Evolutionary conservation across 164 flowering plant species (phyloP).

Genomic region (Annona squamosa): DNA sequence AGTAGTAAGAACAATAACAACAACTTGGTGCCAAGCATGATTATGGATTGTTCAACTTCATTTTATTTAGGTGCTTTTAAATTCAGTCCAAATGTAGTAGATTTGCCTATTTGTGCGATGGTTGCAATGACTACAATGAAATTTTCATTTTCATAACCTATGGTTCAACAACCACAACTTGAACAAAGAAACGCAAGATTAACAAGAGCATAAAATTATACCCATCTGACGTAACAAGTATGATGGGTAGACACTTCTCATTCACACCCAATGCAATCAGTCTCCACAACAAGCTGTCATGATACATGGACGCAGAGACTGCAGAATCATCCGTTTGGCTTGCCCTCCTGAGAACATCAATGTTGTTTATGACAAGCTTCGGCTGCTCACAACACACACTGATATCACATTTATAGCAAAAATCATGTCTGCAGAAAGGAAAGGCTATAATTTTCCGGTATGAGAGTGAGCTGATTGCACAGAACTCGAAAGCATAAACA

Average conservation of each 20-base stretch:
- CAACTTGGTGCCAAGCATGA: not conserved
- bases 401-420: not conserved
- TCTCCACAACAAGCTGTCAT: constrained; percentile 89
- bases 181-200: not conserved
- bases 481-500: not conserved
- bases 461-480: not conserved
- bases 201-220: constrained; percentile 10
- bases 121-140: no score
- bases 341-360: constrained; percentile 68
- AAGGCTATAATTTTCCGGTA: not conserved
- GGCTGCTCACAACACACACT: constrained; percentile 48
- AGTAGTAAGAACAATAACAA: no score
- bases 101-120: no score
- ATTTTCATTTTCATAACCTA: not conserved
- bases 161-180: not conserved
- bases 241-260: constrained; percentile 64
- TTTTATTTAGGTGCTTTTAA: no score
- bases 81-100: no score
- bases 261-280: constrained; percentile 73
- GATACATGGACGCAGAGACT: constrained; percentile 67
- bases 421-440: no score
- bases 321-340: constrained; percentile 44
- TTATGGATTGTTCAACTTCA: not conserved
- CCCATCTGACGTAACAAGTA: constrained; percentile 87
- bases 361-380: constrained; percentile 87